Evolutionary conservation across 768 basidiomycete species (phyloP), one percentile per base, ranked within the genome.

Genomic region (Lactarius sanguifluus): DNA sequence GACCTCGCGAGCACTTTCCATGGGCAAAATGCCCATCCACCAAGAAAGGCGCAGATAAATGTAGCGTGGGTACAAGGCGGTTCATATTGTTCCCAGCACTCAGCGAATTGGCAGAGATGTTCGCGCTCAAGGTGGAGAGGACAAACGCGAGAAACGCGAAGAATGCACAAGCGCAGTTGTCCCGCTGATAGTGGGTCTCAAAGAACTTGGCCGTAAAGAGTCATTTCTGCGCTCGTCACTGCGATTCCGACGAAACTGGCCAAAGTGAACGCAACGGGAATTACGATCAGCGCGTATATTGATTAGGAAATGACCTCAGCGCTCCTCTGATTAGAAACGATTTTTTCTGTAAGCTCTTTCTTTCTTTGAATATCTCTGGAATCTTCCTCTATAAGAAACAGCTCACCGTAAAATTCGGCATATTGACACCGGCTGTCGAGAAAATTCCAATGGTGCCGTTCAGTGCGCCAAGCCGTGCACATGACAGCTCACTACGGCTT

Each of bases 141-240:
- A 83, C 79, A 73, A 92, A 93, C 43, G 86, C 83, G 74, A 92
- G 86, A 0, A 89, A 81, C 6, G 86, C 86, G 72, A 96, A 94
- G 81, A 96, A 95, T 7, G 88, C 86, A 0, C 90, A 91, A 0
- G 91, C 87, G 40, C 94, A 86, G 75, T 91, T 94, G 70, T 90
- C 85, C 92, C 92, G 94, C 34, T 80, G 80, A 73, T 90, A 90
- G 81, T 0, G 92, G 92, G 72, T 94, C 88, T 92, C 93, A 89
- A 70, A 83, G 71, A 71, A 80, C 76, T 59, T 77, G 72, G 28
- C 88, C 91, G 71, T 94, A 94, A 16, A 94, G 81, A 4, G 80
- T 77, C 66, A 88, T 81, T 9, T 89, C 90, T 0, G 91, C 89
- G 9, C 86, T 86, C 1, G 93, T 92, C n/a, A n/a, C 89, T 6